Conservation (phyloP, 208 protist genomes). For the Wallacemonas rigidus region DNA sequence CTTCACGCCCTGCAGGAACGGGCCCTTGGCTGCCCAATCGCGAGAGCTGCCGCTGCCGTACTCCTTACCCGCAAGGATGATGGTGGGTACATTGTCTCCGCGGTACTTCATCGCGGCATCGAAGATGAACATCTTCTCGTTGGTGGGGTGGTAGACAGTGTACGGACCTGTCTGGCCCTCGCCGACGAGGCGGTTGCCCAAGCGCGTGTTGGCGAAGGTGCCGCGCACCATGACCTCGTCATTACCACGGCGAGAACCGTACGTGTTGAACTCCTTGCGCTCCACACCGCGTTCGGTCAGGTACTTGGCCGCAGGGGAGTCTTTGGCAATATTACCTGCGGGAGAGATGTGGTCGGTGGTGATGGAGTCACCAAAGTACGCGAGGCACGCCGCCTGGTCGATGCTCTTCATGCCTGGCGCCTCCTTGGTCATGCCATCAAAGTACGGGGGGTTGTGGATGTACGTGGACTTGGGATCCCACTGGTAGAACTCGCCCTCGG, state of each 20-base stretch:
- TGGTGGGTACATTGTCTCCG: slow-evolving; percentile 57
- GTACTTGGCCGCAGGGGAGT: slow-evolving; percentile 93
- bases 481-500: slow-evolving; percentile 88
- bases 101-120: slow-evolving; percentile 94
- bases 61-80: slow-evolving; percentile 95
- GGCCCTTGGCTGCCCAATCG: slow-evolving; percentile 97
- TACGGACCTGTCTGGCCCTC: slow-evolving; percentile 92
- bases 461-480: slow-evolving; percentile 96
- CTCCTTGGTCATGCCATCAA: slow-evolving; percentile 83
- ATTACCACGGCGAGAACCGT: slow-evolving; percentile 95
- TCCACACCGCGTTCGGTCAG: slow-evolving; percentile 78
- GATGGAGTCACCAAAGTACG: slow-evolving; percentile 95
- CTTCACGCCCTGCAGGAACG: slow-evolving; percentile 95
- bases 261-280: slow-evolving; percentile 96
- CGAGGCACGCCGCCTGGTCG: slow-evolving; percentile 82
- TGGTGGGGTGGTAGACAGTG: slow-evolving; percentile 91
- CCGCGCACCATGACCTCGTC: slow-evolving; percentile 96
- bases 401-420: slow-evolving; percentile 57
- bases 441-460: slow-evolving; percentile 96
- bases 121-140: slow-evolving; percentile 93
- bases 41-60: slow-evolving; percentile 95
- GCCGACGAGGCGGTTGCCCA: slow-evolving; percentile 92
- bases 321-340: slow-evolving; percentile 94
- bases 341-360: slow-evolving; percentile 98
- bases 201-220: slow-evolving; percentile 96